Evolutionary conservation across 2,329 filamentous ascomycete species (phyloP).

Genomic region (Pezizomycotina sp.): DNA sequence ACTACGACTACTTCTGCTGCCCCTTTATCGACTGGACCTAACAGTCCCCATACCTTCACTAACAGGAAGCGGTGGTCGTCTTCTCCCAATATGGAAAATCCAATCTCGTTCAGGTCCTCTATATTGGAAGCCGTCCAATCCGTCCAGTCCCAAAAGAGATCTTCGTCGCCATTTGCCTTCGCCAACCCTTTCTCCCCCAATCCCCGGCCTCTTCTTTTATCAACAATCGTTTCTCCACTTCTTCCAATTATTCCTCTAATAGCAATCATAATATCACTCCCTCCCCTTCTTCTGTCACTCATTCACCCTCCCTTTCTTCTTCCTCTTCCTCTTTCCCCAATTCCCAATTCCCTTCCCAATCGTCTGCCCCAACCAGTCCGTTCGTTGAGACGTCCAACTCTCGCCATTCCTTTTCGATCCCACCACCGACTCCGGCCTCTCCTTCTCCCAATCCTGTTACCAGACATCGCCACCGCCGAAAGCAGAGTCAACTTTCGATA

Average conservation of each 20-base stretch:
- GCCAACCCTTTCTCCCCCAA: constrained; percentile 20
- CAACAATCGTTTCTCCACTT: constrained; percentile 10
- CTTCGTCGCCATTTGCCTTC: no score
- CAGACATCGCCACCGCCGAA: no score
- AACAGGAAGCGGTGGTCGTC: constrained; percentile 18
- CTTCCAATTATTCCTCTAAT: constrained; percentile 6
- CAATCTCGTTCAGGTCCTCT: no score
- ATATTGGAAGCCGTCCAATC: no score
- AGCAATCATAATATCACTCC: constrained; percentile 10
- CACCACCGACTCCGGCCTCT: no score
- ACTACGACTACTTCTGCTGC: no score
- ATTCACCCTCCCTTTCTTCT: constrained; percentile 18
- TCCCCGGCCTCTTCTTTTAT: no score
- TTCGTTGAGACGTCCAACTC: constrained; percentile 16
- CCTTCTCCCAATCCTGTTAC: no score
- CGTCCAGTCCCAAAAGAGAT: no score
- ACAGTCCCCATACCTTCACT: constrained; percentile 12
- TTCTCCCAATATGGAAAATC: constrained; percentile 19
- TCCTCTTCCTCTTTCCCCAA: constrained; percentile 15
- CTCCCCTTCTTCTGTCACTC: constrained; percentile 19
- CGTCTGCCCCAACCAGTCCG: constrained; percentile 15
- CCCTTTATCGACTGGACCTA: no score
- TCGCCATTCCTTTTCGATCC: no score
- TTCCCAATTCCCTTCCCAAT: constrained; percentile 8
- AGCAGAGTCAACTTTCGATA: no score